Conservation (phyloP, 495 filamentous ascomycete species). For the Aspergillus cristatus region DNA sequence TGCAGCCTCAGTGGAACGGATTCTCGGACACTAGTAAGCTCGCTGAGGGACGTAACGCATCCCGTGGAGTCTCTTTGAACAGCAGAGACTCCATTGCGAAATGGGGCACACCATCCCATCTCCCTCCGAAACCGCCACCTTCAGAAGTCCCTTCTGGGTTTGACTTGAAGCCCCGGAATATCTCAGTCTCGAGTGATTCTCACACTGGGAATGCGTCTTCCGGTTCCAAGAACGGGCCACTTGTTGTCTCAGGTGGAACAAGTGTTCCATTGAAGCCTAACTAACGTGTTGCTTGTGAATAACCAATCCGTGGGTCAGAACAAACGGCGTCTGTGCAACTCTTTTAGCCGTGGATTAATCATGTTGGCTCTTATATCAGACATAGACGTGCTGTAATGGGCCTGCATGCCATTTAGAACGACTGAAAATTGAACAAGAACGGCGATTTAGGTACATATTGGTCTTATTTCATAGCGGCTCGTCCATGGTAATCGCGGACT, state of each 20-base stretch:
- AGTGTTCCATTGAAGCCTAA: slow-evolving; percentile 1
- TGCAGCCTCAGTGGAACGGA: slow-evolving; percentile 25
- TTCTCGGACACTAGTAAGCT: slow-evolving; percentile 22
- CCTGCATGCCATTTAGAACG: no score
- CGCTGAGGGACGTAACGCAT: slow-evolving; percentile 6
- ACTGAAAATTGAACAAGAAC: no score
- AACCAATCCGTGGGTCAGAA: no score
- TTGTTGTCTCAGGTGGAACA: slow-evolving; percentile 35
- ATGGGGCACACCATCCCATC: slow-evolving; percentile 47
- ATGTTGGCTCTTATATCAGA: no score
- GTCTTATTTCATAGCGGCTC: no score
- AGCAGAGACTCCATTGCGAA: slow-evolving; percentile 39
- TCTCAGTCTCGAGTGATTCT: slow-evolving; percentile 12
- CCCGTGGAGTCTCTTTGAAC: slow-evolving; percentile 14
- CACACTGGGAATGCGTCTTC: slow-evolving; percentile 16
- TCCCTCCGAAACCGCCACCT: slow-evolving; percentile 47
- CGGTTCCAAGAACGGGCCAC: slow-evolving; percentile 25
- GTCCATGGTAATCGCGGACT: neutral
- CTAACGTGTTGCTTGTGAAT: neutral
- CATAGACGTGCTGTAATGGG: no score
- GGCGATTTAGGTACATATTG: no score
- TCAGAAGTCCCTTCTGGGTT: slow-evolving; percentile 41
- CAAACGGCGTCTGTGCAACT: no score
- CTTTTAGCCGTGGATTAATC: no score
- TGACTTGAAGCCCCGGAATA: slow-evolving; percentile 27